Base-by-base conservation (phyloP, 116 monocot genomes). In the Papilionanthe hybrid region DNA sequence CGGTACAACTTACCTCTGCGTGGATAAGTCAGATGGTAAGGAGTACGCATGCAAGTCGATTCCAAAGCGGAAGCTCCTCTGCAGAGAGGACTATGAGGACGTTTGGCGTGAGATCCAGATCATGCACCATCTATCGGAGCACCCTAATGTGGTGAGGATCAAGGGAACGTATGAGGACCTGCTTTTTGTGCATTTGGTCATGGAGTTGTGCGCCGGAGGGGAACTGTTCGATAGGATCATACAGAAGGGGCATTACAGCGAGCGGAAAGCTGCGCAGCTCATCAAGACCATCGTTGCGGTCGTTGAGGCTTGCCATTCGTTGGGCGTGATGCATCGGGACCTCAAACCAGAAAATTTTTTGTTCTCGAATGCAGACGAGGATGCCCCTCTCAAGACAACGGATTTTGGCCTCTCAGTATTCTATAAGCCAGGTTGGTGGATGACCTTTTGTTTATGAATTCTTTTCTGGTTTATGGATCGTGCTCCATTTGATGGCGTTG, bases 1-100 rank as follows among this genome's bases (percentile, higher is more conserved):
- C 78, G 93, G 96, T 55, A 93, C 90, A 7, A 93, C 93, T 8
- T 96, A 90, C 72, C 86, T 92, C 83, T 96, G 96, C 84, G 72
- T 87, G 32, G 92, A 85, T 49, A 93, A 93, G 76, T 48, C 80
- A 49, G 86, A 88, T 53, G 88, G 91, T 53, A 77, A 72, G 53
- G 86, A 85, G 78, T 96, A 89, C 72, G 96, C 96, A 25, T 96
- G 92, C 96, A 96, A 96, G 80, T 91, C 96, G 57, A 96, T 96
- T 83, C 91, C 94, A 50, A 96, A 96, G 86, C 72, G 89, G 20
- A 93, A 96, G 90, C 93, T 96, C 29, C 63, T 92, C 28, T 90
- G 88, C 83, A 77, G 82, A 27, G 94, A 94, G 75, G 94, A 94
- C 76, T 91, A 90, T 75, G 94, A 94, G 81, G 91, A 91, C 68